Conservation (phyloP, 768 basidiomycete species). For the Pulveroboletus ravenelii region DNA sequence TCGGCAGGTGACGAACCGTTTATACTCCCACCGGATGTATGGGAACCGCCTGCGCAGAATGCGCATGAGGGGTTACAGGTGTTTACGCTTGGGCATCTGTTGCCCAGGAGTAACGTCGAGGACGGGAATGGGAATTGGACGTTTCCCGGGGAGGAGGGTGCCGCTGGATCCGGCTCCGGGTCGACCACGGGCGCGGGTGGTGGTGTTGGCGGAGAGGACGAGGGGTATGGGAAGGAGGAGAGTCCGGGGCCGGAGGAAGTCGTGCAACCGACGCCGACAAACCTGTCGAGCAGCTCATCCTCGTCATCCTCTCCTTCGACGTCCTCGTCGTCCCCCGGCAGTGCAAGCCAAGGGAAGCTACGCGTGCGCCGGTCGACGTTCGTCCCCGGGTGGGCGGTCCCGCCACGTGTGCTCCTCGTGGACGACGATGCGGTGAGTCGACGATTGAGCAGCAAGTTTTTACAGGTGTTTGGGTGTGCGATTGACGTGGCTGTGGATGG, state of each 20-base stretch:
- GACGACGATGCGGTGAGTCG: constrained; percentile 94
- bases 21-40: constrained; percentile 22
- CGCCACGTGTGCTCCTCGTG: constrained; percentile 86
- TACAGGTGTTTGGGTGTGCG: constrained; percentile 93
- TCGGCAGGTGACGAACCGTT: constrained; percentile 25
- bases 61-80: constrained; percentile 69
- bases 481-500: constrained; percentile 95
- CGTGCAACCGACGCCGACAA: constrained; percentile 37
- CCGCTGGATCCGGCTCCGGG: constrained; percentile 7
- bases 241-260: constrained; percentile 34
- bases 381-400: constrained; percentile 87
- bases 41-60: constrained; percentile 26
- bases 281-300: constrained; percentile 15
- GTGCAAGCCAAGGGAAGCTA: constrained; percentile 38
- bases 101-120: constrained; percentile 50
- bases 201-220: no score
- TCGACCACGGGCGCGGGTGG: constrained; percentile 19
- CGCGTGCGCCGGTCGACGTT: constrained; percentile 74
- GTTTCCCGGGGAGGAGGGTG: constrained; percentile 37
- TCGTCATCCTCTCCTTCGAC: constrained; percentile 15
- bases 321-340: constrained; percentile 6
- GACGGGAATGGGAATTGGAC: constrained; percentile 60
- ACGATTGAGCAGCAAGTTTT: constrained; percentile 83
- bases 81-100: constrained; percentile 73
- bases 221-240: constrained; percentile 24